These are phyloP conservation scores for Tolypocladium inflatum DNA, from an alignment of 2,329 filamentous ascomycete species.

Conservation along the genomic window DNA sequence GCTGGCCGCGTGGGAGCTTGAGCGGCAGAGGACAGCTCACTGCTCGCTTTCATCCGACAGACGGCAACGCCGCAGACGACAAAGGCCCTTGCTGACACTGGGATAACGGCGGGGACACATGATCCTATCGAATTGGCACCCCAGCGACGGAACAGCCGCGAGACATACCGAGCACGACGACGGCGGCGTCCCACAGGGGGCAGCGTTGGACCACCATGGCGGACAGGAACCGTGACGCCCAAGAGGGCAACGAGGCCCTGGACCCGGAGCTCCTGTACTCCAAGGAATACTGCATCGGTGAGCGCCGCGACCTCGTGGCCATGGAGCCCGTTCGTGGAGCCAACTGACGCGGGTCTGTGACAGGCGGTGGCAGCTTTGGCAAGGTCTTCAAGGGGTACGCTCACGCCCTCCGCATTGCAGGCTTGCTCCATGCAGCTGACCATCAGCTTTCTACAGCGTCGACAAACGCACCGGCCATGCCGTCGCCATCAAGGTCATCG, in stretches of 20 bases:
- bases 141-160: background rate
- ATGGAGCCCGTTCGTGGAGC: background rate
- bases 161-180: background rate
- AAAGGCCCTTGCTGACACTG: background rate
- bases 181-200: background rate
- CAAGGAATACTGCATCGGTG: slow-evolving; percentile 84
- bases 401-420: too few relatives aligned
- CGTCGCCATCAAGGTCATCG: slow-evolving; percentile 97
- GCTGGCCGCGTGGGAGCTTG: background rate
- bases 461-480: slow-evolving; percentile 89
- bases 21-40: background rate
- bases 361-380: slow-evolving; percentile 93
- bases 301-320: slow-evolving; percentile 12
- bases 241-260: slow-evolving; percentile 40
- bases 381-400: slow-evolving; percentile 91
- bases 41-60: background rate
- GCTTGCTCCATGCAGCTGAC: background rate
- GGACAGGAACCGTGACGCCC: slow-evolving; percentile 36
- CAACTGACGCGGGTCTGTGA: background rate
- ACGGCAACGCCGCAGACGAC: background rate
- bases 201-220: slow-evolving; percentile 28
- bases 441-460: slow-evolving; percentile 47
- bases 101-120: background rate
- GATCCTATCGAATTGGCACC: background rate
- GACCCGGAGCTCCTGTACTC: slow-evolving; percentile 91